Conservation (phyloP, 2,329 filamentous ascomycete species). For the Emericellopsis atlantica region DNA sequence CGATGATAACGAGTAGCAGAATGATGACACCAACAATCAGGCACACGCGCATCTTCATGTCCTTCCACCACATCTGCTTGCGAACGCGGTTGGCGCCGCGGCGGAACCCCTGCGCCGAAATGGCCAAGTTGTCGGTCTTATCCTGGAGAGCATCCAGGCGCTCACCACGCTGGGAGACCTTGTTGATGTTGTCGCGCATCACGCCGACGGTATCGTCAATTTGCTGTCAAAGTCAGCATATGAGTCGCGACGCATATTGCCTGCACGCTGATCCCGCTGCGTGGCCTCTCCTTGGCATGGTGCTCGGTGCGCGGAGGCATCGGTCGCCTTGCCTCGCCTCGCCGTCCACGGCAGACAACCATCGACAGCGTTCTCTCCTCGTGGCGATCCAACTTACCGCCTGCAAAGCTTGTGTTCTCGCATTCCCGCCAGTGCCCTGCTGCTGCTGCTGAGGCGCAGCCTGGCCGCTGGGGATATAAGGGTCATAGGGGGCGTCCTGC, state of each 20-base stretch:
- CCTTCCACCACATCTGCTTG: slow-evolving; percentile 99
- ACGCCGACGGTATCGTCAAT: slow-evolving; percentile 91
- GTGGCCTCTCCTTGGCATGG: neutral
- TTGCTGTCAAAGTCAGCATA: slow-evolving; percentile 48
- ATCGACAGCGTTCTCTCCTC: no score
- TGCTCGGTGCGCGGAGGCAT: neutral
- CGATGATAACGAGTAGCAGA: slow-evolving; percentile 84
- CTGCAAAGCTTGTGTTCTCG: slow-evolving; percentile 57
- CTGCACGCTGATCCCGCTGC: neutral
- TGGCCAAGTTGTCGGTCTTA: slow-evolving; percentile 88
- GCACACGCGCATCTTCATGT: slow-evolving; percentile 99
- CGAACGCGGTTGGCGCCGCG: slow-evolving; percentile 91
- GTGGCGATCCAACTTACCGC: slow-evolving; percentile 47
- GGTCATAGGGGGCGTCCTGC: slow-evolving; percentile 61
- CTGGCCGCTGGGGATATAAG: slow-evolving; percentile 69
- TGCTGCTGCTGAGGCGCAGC: slow-evolving; percentile 22
- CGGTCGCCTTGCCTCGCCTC: neutral
- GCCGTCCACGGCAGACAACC: no score
- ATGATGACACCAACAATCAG: slow-evolving; percentile 84
- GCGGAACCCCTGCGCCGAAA: slow-evolving; percentile 89
- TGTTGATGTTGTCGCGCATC: slow-evolving; percentile 97
- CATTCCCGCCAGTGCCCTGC: slow-evolving; percentile 31
- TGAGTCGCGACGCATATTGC: no score
- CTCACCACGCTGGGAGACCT: slow-evolving; percentile 86
- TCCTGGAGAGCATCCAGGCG: slow-evolving; percentile 79